Percentiles rank a stretch among this genome's conserved stretches.
Conservation (phyloP, 225 moss, liverwort and hornwort species). For the Lunularia cruciata region DNA sequence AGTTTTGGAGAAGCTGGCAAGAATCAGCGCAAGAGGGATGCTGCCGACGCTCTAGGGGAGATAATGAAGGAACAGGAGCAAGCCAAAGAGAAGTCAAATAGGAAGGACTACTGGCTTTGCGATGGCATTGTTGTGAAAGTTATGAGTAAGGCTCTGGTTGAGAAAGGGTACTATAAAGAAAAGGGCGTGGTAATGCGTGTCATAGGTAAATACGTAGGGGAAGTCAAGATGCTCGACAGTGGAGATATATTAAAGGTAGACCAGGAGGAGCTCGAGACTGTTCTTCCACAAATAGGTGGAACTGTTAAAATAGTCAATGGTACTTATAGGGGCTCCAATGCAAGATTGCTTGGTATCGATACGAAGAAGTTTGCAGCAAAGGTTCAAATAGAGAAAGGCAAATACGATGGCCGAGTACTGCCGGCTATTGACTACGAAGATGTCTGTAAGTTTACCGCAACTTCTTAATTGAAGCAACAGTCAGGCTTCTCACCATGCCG, state of each 20-base stretch:
- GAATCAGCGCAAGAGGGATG: slow-evolving; percentile 21
- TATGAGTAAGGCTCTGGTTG: slow-evolving; percentile 69
- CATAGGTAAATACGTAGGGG: slow-evolving; percentile 72
- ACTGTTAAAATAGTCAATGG: slow-evolving; percentile 74
- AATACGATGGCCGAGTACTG: slow-evolving; percentile 70
- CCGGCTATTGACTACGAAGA: slow-evolving; percentile 73
- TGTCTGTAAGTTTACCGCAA: slow-evolving; percentile 62
- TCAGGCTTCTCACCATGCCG: too few relatives aligned
- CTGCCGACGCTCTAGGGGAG: slow-evolving; percentile 49
- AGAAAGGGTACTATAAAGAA: slow-evolving; percentile 70
- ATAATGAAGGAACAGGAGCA: slow-evolving; percentile 82
- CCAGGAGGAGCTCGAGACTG: slow-evolving; percentile 84
- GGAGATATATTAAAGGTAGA: slow-evolving; percentile 84
- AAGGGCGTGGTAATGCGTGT: slow-evolving; percentile 76
- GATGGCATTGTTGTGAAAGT: slow-evolving; percentile 81
- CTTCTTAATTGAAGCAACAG: too few relatives aligned
- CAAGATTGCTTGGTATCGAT: slow-evolving; percentile 63
- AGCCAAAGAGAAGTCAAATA: slow-evolving; percentile 67
- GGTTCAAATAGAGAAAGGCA: slow-evolving; percentile 68
- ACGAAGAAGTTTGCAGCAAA: slow-evolving; percentile 65
- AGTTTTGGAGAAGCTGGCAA: slow-evolving; percentile 26
- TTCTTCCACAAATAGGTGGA: slow-evolving; percentile 75
- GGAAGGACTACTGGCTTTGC: slow-evolving; percentile 86
- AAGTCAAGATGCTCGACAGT: slow-evolving; percentile 77
- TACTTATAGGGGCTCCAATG: slow-evolving; percentile 72